Percentiles rank a stretch among this genome's conserved stretches.
phyloP scores from a whole-genome alignment of 192 early-diverging fungal species.

The Coemansia sp. region DNA sequence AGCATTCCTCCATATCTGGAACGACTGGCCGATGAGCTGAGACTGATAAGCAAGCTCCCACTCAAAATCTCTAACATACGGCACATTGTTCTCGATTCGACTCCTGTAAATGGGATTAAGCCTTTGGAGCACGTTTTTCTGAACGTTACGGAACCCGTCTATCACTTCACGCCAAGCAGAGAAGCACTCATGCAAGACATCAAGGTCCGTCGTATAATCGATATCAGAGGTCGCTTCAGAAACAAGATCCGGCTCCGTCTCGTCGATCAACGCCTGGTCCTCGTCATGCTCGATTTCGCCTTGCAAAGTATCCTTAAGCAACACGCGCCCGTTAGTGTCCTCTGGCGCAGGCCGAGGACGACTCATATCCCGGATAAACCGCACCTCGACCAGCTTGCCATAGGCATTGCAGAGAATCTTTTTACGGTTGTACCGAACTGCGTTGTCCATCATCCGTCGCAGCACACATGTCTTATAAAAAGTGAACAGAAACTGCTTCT shows the following conservation, averaged over 20 bases:
- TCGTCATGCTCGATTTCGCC: not conserved
- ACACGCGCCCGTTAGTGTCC: not conserved
- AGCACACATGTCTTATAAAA: not conserved
- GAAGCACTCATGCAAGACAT: constrained; percentile 14
- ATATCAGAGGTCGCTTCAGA: not conserved
- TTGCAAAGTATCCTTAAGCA: too few relatives aligned
- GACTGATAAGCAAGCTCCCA: constrained; percentile 22
- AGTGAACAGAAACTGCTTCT: not conserved
- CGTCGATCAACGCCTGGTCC: not conserved
- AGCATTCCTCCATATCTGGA: constrained; percentile 6
- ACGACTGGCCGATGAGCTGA: constrained; percentile 4
- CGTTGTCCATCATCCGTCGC: not conserved
- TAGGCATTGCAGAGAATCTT: not conserved
- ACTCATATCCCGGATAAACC: not conserved
- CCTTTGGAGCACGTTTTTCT: not conserved
- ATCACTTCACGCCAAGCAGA: constrained; percentile 22
- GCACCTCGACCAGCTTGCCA: not conserved
- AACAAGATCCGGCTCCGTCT: too few relatives aligned
- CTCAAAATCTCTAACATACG: constrained; percentile 10
- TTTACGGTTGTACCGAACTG: not conserved
- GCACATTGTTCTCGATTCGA: not conserved
- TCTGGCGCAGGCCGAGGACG: not conserved
- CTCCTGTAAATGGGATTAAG: not conserved
- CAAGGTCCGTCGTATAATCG: not conserved
- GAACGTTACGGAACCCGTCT: constrained; percentile 3